phyloP scores from a whole-genome alignment of 2,329 filamentous ascomycete species.

The Hymenoscyphus scutula region DNA sequence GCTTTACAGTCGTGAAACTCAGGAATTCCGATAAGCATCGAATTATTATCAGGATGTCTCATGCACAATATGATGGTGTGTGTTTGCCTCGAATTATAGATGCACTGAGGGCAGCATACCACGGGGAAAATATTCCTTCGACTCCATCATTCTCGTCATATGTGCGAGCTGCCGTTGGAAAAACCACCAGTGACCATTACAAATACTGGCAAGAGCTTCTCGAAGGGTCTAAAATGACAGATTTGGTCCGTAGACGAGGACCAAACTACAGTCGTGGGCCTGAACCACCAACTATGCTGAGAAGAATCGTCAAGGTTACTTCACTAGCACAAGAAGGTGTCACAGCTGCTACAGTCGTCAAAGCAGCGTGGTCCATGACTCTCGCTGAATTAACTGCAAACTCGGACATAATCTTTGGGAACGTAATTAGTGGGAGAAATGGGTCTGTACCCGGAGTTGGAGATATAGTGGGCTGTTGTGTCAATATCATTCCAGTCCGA shows the following conservation, averaged over 20 bases:
- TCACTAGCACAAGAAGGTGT: slow-evolving; percentile 32
- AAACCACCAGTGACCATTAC: slow-evolving; percentile 32
- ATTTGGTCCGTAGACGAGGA: slow-evolving; percentile 11
- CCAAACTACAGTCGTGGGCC: slow-evolving; percentile 16
- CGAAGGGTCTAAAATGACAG: slow-evolving; percentile 35
- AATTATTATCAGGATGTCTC: slow-evolving; percentile 46
- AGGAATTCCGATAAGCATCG: slow-evolving; percentile 29
- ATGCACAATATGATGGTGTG: slow-evolving; percentile 49
- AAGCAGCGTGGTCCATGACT: slow-evolving; percentile 41
- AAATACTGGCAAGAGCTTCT: slow-evolving; percentile 47
- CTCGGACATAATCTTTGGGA: slow-evolving; percentile 42
- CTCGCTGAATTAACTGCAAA: slow-evolving; percentile 39
- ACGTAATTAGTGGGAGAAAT: slow-evolving; percentile 43
- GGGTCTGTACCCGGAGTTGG: slow-evolving; percentile 40
- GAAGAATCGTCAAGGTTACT: slow-evolving; percentile 9
- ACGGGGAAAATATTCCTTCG: slow-evolving; percentile 9
- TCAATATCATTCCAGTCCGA: slow-evolving; percentile 43
- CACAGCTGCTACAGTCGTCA: slow-evolving; percentile 32
- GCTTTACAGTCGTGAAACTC: slow-evolving; percentile 5
- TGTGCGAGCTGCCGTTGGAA: slow-evolving; percentile 31
- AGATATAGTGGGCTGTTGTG: slow-evolving; percentile 43
- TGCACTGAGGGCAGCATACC: slow-evolving; percentile 10
- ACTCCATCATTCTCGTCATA: slow-evolving; percentile 42
- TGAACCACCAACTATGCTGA: slow-evolving; percentile 14
- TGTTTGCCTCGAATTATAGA: slow-evolving; percentile 14